Evolutionary conservation across 768 basidiomycete genomes (phyloP), one percentile per base, ranked within the genome.

Genomic region (Melanogaster broomeanus): DNA sequence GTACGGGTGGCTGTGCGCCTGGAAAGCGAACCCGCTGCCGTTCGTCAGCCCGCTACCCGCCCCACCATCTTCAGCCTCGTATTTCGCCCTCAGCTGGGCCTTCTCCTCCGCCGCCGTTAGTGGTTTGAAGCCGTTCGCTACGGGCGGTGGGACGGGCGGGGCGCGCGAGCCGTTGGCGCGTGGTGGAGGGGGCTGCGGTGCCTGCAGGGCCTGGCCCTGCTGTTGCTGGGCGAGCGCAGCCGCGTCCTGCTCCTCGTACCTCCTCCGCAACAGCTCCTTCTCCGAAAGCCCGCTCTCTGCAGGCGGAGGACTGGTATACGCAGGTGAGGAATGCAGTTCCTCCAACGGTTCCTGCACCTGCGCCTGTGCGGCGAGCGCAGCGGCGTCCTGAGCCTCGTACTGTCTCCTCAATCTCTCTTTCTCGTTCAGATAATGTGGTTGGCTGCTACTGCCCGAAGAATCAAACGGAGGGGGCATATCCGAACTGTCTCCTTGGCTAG

Each of bases 71-170:
- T 84, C 80, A 1, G 76, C 78, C 24, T 81, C 87, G 56, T 81
- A 89, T 64, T 77, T 79, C 5, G 86, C 85, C 33, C 72, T 75
- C 11, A 92, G 65, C 50, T 81, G 65, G 19, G 86, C 87, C 72
- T 93, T 92, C 69, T 93, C 90, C 59, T 92, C 89, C 0, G 82
- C 83, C 3, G 90, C 90, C 2, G 85, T 84, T 45, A 90, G 68
- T 18, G 72, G 69, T 18, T 58, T 65, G 22, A 55, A 55, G 7
- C 66, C 59, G 33, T 61, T 57, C 19, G 59, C 10, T 9, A 50
- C 59, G 9, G 71, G 59, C 5, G 70, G 63, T 15, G 64, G 55
- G 2, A 63, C 60, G 18, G 71, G 68, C 6, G 69, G 67, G 4
- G 67, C 65, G 3, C 71, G 69, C 15, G 54, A 24, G 1, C 64